A percentile compares a stretch with the other conserved stretches of the same genome.
Evolutionary conservation across 148 eudicot genomes (phyloP).

Genomic region (Diospyros lotus): DNA sequence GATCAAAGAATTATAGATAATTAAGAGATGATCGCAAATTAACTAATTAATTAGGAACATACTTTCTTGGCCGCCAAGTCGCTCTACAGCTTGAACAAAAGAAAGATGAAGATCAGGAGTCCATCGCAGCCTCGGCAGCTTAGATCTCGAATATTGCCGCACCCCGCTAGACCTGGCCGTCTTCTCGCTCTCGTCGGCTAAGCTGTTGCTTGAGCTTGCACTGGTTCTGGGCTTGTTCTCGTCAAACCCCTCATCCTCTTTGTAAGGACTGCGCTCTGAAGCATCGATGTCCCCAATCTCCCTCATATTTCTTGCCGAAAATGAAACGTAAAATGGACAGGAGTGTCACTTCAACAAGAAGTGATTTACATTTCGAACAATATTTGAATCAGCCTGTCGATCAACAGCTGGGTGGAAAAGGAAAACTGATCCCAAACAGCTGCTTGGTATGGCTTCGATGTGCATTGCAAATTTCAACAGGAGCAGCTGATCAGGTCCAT

Average conservation of each 20-base stretch:
- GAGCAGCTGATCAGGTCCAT: constrained; percentile 1
- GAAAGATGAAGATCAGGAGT: constrained; percentile 27
- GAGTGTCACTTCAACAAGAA: neutral
- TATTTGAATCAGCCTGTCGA: too few species aligned
- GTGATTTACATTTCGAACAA: neutral
- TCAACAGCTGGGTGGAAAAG: too few species aligned
- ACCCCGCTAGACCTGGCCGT: constrained; percentile 6
- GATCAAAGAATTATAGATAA: neutral
- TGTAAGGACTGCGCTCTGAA: neutral
- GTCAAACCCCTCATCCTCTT: constrained; percentile 7
- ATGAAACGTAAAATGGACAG: neutral
- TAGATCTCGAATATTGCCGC: constrained; percentile 23
- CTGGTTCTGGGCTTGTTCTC: constrained; percentile 1
- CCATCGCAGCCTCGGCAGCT: constrained; percentile 27
- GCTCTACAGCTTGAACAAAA: constrained; percentile 24
- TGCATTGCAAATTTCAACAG: neutral
- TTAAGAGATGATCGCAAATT: too few species aligned
- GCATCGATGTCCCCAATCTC: neutral
- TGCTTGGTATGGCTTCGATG: neutral
- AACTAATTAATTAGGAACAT: neutral
- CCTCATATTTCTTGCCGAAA: neutral
- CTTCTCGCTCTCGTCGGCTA: constrained; percentile 4
- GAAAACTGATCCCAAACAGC: too few species aligned
- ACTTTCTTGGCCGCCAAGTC: constrained; percentile 30
- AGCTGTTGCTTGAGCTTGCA: constrained; percentile 16